phyloP scores from a whole-genome alignment of 2,329 filamentous ascomycete species.

The Emmonsiellopsis sp. region DNA sequence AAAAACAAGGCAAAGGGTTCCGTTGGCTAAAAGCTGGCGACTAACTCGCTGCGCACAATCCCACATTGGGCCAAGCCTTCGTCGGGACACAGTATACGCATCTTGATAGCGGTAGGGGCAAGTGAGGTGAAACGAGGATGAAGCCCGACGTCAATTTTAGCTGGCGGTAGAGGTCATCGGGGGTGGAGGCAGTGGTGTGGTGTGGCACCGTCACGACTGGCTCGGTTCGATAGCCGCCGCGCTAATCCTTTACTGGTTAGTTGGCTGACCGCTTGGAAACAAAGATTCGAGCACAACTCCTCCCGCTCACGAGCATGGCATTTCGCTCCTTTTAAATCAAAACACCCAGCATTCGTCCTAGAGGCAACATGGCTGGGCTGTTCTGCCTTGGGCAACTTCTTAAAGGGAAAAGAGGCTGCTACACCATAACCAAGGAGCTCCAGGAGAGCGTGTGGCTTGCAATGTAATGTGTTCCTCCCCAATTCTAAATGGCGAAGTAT shows the following conservation, averaged over 20 bases:
- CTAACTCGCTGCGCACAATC: neutral
- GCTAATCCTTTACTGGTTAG: neutral
- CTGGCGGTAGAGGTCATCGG: neutral
- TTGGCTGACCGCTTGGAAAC: neutral
- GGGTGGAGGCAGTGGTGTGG: neutral
- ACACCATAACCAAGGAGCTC: conserved; percentile 12
- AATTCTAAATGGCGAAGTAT: neutral
- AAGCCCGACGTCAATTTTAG: neutral
- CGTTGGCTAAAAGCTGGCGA: neutral
- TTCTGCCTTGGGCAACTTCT: conserved; percentile 3
- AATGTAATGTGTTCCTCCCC: conserved; percentile 5
- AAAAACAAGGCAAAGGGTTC: neutral
- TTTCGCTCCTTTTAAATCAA: neutral
- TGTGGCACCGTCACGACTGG: neutral
- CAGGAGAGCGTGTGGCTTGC: conserved; percentile 14
- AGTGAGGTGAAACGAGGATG: neutral
- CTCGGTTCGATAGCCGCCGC: neutral
- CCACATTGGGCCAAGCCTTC: neutral
- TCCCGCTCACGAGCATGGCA: neutral
- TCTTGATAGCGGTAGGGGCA: neutral
- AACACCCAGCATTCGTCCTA: neutral
- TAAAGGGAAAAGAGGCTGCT: conserved; percentile 8
- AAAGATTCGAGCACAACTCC: neutral
- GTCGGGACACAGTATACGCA: neutral
- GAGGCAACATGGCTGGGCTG: neutral